Conservation (phyloP, 106 monocot genomes). For the Gastrodia elata region DNA sequence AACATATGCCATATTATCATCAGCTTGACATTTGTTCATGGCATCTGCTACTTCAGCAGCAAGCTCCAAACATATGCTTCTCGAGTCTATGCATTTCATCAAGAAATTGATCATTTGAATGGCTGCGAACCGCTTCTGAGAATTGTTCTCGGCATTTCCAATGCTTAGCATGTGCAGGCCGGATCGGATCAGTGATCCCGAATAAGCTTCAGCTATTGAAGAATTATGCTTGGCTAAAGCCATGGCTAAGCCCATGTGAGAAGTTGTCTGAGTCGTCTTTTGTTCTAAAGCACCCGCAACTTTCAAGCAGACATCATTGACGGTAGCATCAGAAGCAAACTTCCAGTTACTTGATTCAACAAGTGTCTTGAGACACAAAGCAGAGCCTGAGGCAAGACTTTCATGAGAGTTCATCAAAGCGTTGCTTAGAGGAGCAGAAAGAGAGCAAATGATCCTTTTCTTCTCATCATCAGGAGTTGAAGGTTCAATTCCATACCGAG, state of each 20-base stretch:
- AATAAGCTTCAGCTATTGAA: constrained; percentile 67
- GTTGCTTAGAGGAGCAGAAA: constrained; percentile 69
- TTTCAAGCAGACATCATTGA: constrained; percentile 76
- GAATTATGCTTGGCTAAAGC: constrained; percentile 77
- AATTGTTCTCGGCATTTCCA: constrained; percentile 40
- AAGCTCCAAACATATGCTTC: constrained; percentile 58
- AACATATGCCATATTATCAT: constrained; percentile 74
- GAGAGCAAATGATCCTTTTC: constrained; percentile 52
- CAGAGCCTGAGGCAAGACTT: constrained; percentile 65
- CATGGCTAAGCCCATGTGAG: constrained; percentile 86
- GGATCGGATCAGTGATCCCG: constrained; percentile 69
- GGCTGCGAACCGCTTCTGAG: constrained; percentile 71
- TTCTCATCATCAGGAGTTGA: constrained; percentile 63
- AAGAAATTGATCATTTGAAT: constrained; percentile 96
- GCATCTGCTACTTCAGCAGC: constrained; percentile 36
- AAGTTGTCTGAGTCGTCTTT: constrained; percentile 55
- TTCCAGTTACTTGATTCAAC: constrained; percentile 80
- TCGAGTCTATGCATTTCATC: constrained; percentile 82
- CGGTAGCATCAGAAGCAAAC: constrained; percentile 54
- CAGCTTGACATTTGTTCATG: constrained; percentile 67
- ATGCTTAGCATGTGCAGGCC: constrained; percentile 45
- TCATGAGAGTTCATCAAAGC: constrained; percentile 56
- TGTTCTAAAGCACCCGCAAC: constrained; percentile 73
- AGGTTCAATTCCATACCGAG: constrained; percentile 86
- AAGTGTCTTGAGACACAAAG: constrained; percentile 72